Conservation (phyloP, 352 stramenopile species). For the Phytophthora podocarpi region DNA sequence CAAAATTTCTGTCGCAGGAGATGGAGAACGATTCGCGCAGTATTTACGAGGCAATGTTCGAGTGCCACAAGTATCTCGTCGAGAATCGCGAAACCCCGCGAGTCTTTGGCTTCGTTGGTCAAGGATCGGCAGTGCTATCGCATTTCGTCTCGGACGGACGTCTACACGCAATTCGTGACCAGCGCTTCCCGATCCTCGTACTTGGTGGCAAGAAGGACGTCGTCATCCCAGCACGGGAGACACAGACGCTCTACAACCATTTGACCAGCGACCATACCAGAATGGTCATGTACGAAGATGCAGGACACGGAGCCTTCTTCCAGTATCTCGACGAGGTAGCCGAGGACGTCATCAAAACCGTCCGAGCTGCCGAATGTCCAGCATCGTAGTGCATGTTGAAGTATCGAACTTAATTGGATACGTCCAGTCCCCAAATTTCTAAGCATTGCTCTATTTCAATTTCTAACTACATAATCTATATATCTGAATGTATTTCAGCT, state of each 20-base stretch:
- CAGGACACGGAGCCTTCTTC: slow-evolving; percentile 47
- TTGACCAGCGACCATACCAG: slow-evolving; percentile 37
- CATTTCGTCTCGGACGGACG: slow-evolving; percentile 49
- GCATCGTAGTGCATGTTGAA: too few species aligned
- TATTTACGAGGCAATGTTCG: slow-evolving; percentile 37
- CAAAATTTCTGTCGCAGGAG: slow-evolving; percentile 34
- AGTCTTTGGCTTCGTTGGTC: slow-evolving; percentile 40
- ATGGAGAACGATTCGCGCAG: slow-evolving; percentile 33
- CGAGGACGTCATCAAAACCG: slow-evolving; percentile 35
- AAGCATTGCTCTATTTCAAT: too few species aligned
- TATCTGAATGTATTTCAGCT: too few species aligned
- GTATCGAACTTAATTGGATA: too few species aligned
- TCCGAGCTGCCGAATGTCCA: slow-evolving; percentile 23
- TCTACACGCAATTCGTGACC: slow-evolving; percentile 41
- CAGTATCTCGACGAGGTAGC: slow-evolving; percentile 52
- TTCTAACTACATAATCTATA: too few species aligned
- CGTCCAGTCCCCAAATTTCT: too few species aligned
- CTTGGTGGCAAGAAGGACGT: slow-evolving; percentile 40
- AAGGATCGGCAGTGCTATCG: slow-evolving; percentile 37
- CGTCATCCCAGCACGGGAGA: slow-evolving; percentile 33
- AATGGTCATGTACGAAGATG: slow-evolving; percentile 44
- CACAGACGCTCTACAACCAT: slow-evolving; percentile 31
- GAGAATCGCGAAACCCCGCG: slow-evolving; percentile 30
- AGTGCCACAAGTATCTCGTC: slow-evolving; percentile 42
- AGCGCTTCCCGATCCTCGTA: slow-evolving; percentile 41